Conservation (phyloP, 177 flowering plant species). For the Vitis hybrid region DNA sequence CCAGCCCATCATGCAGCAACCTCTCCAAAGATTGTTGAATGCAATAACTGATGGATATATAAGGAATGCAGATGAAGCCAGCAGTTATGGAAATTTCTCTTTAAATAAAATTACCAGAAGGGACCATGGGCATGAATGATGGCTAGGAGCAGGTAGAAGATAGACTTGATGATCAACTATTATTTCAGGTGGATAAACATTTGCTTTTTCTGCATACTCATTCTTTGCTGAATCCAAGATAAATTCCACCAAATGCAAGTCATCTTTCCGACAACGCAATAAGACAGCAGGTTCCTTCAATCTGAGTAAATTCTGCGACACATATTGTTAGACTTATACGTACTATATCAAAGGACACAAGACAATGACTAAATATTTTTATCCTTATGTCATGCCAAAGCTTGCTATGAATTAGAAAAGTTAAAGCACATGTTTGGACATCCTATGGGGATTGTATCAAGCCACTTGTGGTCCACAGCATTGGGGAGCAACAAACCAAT, state of each 20-base stretch:
- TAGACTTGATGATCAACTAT: constrained; percentile 49
- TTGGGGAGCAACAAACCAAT: neutral
- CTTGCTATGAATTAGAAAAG: neutral
- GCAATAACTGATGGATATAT: no score
- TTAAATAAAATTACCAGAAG: constrained; percentile 49
- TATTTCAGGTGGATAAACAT: constrained; percentile 75
- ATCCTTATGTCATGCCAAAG: neutral
- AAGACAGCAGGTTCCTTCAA: constrained; percentile 87
- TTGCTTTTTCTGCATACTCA: constrained; percentile 72
- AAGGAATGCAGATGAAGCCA: no score
- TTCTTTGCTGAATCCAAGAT: constrained; percentile 59
- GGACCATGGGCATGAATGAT: constrained; percentile 62
- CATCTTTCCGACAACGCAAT: constrained; percentile 79
- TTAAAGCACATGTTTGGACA: neutral
- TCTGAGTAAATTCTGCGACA: constrained; percentile 76
- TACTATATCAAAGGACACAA: neutral
- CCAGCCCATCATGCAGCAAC: constrained; percentile 43
- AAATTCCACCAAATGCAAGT: constrained; percentile 57
- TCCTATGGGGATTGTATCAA: neutral
- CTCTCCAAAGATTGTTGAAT: constrained; percentile 26
- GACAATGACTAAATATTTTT: neutral
- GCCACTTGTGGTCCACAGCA: neutral
- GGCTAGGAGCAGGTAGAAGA: constrained; percentile 84
- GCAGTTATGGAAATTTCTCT: neutral
- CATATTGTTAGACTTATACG: neutral